Conservation (phyloP, 352 stramenopile genomes). For the Pythium plurisporium region DNA sequence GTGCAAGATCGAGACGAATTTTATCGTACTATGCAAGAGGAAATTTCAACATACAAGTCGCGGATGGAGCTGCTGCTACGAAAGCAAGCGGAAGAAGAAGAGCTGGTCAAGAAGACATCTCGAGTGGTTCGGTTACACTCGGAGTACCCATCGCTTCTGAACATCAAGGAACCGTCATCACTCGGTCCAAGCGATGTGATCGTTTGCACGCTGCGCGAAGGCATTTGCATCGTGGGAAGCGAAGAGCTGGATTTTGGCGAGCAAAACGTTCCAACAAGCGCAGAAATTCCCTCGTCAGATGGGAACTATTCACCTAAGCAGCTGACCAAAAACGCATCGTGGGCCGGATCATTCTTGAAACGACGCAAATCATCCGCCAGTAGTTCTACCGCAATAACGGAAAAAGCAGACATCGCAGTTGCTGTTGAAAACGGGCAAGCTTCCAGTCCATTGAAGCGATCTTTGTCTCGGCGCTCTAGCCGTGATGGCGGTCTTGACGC, state of each 20-base stretch:
- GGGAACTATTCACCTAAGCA: slow-evolving; percentile 4
- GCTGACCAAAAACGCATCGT: slow-evolving; percentile 1
- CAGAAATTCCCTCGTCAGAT: not conserved
- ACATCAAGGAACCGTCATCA: not conserved
- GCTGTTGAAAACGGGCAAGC: not conserved
- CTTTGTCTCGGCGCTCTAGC: not conserved
- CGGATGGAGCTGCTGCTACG: slow-evolving; percentile 10
- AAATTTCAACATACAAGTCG: slow-evolving; percentile 9
- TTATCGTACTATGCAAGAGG: slow-evolving; percentile 20
- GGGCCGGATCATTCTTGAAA: slow-evolving; percentile 21
- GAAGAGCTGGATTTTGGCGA: too few species aligned
- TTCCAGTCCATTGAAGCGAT: not conserved
- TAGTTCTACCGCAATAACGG: not conserved
- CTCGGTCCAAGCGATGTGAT: slow-evolving; percentile 5
- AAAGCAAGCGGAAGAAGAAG: slow-evolving; percentile 13
- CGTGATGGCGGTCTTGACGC: not conserved
- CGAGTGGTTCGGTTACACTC: slow-evolving; percentile 14
- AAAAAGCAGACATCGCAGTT: not conserved
- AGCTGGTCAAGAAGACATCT: slow-evolving; percentile 7
- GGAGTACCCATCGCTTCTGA: slow-evolving; percentile 16
- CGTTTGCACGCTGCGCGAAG: slow-evolving; percentile 19
- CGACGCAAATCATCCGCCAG: slow-evolving; percentile 19
- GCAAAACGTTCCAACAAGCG: too few species aligned
- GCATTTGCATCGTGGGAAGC: slow-evolving; percentile 15
- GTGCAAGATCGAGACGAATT: slow-evolving; percentile 22